Evolutionary conservation across 805 yeast species (phyloP), one percentile per base, ranked within the genome.

Genomic region (Barnettozyma vustinii): DNA sequence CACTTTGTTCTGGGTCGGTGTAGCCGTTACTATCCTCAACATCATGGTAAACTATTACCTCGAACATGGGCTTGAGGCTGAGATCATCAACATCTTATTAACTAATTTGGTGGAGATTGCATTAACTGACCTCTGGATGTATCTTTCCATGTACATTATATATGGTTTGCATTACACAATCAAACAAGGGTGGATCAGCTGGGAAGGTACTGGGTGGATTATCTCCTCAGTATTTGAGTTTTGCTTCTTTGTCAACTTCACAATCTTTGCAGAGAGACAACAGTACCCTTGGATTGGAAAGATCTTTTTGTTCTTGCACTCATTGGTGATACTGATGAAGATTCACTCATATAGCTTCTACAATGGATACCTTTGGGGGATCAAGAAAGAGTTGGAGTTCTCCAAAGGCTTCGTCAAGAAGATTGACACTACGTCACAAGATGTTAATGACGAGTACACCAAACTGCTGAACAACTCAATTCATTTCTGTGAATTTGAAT

Each of bases 271-370:
- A 4, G 79, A 83, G 40, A 62, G 62, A 43, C 65, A 70, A 62
- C 69, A 74, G 37, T 86, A 77, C 58, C 89, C 95, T 12, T 94
- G 99, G 99, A 86, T 91, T 44, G 96, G 89, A 2, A 82, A 83
- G 60, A 40, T 91, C 40, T 94, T 88, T 59, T 68, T 94, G 53
- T 77, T 88, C 51, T 70, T 94, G 45, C 99, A 94, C 63, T 80
- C 90, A 10, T 71, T 89, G 44, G 98, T 94, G 2, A 71, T 90
- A 55, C 63, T 95, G 57, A 94, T 94, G 99, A 94, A 94, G 64
- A 84, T 85, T 81, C 98, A 94, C 65, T 90, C 98, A 2, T 94
- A 83, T 63, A 88, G 88, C 2, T 90, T 87, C 60, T 94, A 83
- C 69, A 91, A 91, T 61, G 99, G 98, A 0, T 89, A 92, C 63